These are phyloP conservation scores for Termitomyces bulborhizus DNA, from an alignment of 768 basidiomycete species.

Conservation along the genomic window DNA sequence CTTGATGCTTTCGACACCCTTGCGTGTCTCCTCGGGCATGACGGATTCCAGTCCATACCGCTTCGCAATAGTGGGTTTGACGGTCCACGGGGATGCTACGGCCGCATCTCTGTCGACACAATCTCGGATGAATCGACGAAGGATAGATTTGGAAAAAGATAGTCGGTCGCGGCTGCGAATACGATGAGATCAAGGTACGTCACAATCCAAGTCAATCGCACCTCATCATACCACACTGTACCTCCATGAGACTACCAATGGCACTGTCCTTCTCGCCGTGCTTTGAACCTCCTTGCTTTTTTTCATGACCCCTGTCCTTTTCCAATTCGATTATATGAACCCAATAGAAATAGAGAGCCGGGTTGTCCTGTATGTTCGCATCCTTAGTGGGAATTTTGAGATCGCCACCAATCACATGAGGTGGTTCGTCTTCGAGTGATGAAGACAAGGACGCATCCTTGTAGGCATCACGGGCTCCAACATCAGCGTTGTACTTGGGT, in stretches of 20 bases:
- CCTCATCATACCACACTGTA: slow-evolving; percentile 78
- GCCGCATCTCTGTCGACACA: slow-evolving; percentile 90
- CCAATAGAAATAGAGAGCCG: slow-evolving; percentile 80
- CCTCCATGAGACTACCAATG: slow-evolving; percentile 78
- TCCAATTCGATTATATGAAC: slow-evolving; percentile 79
- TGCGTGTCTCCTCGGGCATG: slow-evolving; percentile 82
- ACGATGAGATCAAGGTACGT: neutral
- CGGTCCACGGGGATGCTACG: slow-evolving; percentile 93
- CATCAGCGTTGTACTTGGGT: slow-evolving; percentile 45
- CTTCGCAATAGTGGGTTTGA: slow-evolving; percentile 79
- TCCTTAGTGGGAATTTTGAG: slow-evolving; percentile 71
- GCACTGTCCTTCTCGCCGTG: slow-evolving; percentile 52
- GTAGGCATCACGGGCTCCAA: slow-evolving; percentile 42
- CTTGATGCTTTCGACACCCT: slow-evolving; percentile 73
- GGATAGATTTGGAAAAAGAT: slow-evolving; percentile 94
- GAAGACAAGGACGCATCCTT: slow-evolving; percentile 42
- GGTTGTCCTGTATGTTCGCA: slow-evolving; percentile 67
- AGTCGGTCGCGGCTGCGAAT: slow-evolving; percentile 80
- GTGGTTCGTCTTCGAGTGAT: slow-evolving; percentile 40
- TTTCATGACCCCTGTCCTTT: slow-evolving; percentile 61
- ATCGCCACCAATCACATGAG: slow-evolving; percentile 74
- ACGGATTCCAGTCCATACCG: slow-evolving; percentile 80
- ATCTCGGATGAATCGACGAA: slow-evolving; percentile 93
- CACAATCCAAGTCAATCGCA: slow-evolving; percentile 22
- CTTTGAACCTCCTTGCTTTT: slow-evolving; percentile 48